Evolutionary conservation across 805 yeast species (phyloP), one percentile per base, ranked within the genome.

Genomic region (Komagataella ulmi): DNA sequence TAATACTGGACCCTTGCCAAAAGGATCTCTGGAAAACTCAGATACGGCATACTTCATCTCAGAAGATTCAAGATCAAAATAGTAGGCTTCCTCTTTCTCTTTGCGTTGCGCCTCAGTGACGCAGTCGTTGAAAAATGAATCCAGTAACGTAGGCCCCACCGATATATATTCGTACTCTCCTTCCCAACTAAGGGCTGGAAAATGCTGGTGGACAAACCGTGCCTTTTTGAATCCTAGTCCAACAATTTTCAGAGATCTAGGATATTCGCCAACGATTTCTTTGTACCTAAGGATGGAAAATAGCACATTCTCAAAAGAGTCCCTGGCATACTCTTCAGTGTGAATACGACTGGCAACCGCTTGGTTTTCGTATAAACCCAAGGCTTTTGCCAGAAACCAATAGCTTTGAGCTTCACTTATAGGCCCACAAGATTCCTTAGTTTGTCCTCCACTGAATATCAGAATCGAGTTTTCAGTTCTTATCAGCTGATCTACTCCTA

Each of bases 301-400:
- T 2, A 85, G 54, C 5, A 86, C 75, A 62, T 87, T 87, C 60
- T 87, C 95, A 60, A 83, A 83, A 1, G 93, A 85, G 63, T 87
- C 95, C 45, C 88, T 66, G 0, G 95, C 88, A 61, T 64, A 83
- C 57, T 84, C 90, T 59, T 87, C 96, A 1, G 80, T 65, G 5
- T 69, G 54, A 0, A 83, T 64, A 48, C 69, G 48, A 49, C 8
- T 58, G 50, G 17, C 45, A 12, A 36, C 46, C 45, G 49, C 44
- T 44, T 53, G 24, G 18, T 48, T 48, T 36, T 30, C 47, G 45
- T 51, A 55, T 53, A 55, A 49, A 7, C 63, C 68, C 49, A 79
- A 56, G 12, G 64, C 60, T 43, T 58, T 45, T 1, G 79, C 75
- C 18, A 81, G 65, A 14, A 70, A 58, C 51, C 68, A 72, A 61